Evolutionary conservation across 1,284 basidiomycete genomes (phyloP).

Genomic region (Boletus hoseneyae): DNA sequence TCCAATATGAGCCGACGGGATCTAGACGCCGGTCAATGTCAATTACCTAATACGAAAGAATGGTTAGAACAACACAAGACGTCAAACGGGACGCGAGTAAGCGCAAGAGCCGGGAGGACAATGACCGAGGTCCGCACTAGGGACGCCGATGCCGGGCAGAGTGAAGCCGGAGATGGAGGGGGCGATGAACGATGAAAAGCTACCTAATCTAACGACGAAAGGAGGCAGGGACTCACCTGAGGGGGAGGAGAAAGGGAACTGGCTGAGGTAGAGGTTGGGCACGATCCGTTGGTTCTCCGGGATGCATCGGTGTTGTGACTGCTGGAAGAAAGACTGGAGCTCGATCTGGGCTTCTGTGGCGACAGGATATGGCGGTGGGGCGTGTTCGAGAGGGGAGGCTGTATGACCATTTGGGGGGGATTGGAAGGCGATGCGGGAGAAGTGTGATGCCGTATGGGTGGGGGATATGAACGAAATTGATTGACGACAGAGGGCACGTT

Average conservation of each 20-base stretch:
- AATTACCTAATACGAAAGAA: conserved; percentile 29
- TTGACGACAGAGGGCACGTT: conserved; percentile 33
- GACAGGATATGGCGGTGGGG: conserved; percentile 9
- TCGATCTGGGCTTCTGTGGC: conserved; percentile 29
- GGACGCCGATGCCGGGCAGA: conserved; percentile 13
- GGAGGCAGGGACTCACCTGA: conserved; percentile 21
- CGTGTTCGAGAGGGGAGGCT: conserved; percentile 5
- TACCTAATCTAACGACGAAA: conserved; percentile 9
- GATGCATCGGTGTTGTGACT: conserved; percentile 27
- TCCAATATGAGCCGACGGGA: conserved; percentile 4
- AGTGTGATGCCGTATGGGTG: conserved; percentile 15
- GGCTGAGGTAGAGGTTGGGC: conserved; percentile 20
- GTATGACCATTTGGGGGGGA: conserved; percentile 3
- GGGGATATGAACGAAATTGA: conserved; percentile 31
- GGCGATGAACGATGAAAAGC: conserved; percentile 13
- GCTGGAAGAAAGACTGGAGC: conserved; percentile 21
- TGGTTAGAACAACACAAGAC: conserved; percentile 6
- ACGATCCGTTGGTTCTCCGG: conserved; percentile 25
- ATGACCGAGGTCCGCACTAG: conserved; percentile 23
- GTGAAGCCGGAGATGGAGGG: conserved; percentile 15
- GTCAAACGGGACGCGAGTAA: no score
- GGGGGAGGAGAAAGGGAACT: conserved; percentile 19
- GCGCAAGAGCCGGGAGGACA: conserved; percentile 14
- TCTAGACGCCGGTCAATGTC: conserved; percentile 24
- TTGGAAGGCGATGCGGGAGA: conserved; percentile 20